These are phyloP conservation scores for Aspergillus sp. DNA, from an alignment of 2,329 filamentous ascomycete species.

Conservation along the genomic window DNA sequence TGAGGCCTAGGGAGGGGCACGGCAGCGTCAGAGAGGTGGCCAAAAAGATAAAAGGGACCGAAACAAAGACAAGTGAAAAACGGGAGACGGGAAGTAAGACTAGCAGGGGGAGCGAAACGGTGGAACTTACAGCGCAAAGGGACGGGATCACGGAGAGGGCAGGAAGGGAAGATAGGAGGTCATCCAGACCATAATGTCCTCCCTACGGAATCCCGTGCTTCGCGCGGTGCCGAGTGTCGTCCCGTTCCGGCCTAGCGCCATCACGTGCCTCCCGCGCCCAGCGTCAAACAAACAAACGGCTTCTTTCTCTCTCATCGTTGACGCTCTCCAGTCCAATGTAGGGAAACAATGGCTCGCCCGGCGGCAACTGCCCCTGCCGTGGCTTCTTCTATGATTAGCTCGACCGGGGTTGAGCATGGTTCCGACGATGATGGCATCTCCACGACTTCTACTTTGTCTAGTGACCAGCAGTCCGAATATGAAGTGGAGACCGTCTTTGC, in stretches of 20 bases:
- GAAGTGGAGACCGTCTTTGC: slow-evolving; percentile 56
- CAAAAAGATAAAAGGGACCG: not conserved
- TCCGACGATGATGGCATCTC: slow-evolving; percentile 54
- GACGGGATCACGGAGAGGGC: not conserved
- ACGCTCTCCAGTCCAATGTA: not conserved
- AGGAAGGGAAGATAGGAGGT: slow-evolving; percentile 20
- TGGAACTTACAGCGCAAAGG: slow-evolving; percentile 10
- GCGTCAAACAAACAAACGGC: not conserved
- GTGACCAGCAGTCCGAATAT: slow-evolving; percentile 51
- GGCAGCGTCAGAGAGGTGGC: slow-evolving; percentile 11
- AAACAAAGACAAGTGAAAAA: not conserved
- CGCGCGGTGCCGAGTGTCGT: slow-evolving; percentile 20
- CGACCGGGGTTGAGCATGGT: slow-evolving; percentile 10
- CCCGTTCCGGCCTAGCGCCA: slow-evolving; percentile 19
- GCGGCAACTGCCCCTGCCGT: not conserved
- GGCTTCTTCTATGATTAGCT: not conserved
- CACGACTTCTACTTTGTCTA: slow-evolving; percentile 52
- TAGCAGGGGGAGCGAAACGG: not conserved
- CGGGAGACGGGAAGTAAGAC: not conserved
- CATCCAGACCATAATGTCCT: slow-evolving; percentile 19
- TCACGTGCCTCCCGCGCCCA: slow-evolving; percentile 15
- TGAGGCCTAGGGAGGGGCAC: slow-evolving; percentile 11
- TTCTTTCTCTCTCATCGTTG: not conserved
- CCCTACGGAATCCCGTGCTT: slow-evolving; percentile 15
- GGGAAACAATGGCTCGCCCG: not conserved